These are phyloP conservation scores for Conidiobolus incongruus DNA, from an alignment of 371 early-diverging fungal genomes.

Conservation along the genomic window DNA sequence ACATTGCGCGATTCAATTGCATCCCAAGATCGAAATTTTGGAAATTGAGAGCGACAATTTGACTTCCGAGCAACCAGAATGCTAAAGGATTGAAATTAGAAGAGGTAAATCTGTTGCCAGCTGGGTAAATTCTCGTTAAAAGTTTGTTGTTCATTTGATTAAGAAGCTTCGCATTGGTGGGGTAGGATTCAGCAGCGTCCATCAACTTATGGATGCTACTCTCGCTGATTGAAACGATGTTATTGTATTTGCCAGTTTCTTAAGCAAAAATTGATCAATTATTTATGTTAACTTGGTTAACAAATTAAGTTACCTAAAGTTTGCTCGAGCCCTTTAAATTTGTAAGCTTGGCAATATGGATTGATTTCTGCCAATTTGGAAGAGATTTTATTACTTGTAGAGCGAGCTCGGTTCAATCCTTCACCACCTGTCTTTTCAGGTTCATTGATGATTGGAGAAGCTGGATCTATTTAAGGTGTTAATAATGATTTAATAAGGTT, in stretches of 20 bases:
- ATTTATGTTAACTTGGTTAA: too few relatives aligned
- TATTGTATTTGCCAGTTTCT: neutral
- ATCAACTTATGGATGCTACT: neutral
- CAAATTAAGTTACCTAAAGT: neutral
- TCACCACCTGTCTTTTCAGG: too few relatives aligned
- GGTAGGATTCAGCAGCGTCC: too few relatives aligned
- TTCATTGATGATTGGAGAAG: too few relatives aligned
- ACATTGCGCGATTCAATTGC: conserved; percentile 54
- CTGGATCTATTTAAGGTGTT: too few relatives aligned
- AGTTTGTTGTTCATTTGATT: conserved; percentile 13
- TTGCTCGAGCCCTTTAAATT: conserved; percentile 24
- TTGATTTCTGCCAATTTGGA: too few relatives aligned
- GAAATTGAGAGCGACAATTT: conserved; percentile 69
- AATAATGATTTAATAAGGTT: too few relatives aligned
- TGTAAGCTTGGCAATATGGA: too few relatives aligned
- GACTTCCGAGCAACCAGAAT: conserved; percentile 50
- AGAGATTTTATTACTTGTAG: too few relatives aligned
- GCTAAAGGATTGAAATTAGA: conserved; percentile 53
- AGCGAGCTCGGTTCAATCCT: too few relatives aligned
- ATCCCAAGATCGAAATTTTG: conserved; percentile 44
- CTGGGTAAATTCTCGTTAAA: conserved; percentile 51
- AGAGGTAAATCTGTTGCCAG: conserved; percentile 37
- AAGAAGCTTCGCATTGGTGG: too few relatives aligned
- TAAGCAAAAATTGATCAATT: too few relatives aligned
- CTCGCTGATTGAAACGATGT: neutral